Base-by-base conservation (phyloP, 768 basidiomycete species). In the Saitozyma podzolica region DNA sequence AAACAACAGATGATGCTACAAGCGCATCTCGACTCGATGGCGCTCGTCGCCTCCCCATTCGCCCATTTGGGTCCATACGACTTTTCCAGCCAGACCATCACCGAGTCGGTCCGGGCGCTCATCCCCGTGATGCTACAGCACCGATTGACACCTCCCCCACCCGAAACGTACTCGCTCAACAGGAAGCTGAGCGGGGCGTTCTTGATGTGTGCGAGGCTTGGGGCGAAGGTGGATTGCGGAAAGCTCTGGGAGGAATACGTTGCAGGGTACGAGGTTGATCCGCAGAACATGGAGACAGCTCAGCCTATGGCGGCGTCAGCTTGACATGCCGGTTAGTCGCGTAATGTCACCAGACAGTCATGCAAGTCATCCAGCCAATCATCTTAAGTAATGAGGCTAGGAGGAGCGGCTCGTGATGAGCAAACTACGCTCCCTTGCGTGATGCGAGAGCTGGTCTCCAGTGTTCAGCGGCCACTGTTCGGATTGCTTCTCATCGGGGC, bases 111-210 rank as follows among this genome's bases (percentile, higher is more conserved):
- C 56, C 84, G 92, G 29, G 84, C 82, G 4, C 84, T 85, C 40
- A 97, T 99, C 51, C 94, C 95, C 0, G 82, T 89, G 57, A 98
- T 99, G 92, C 83, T 99, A 61, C 83, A 84, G 69, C 84, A 96
- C 72, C 83, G 94, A 53, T 83, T 96, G 39, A 93, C 92, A 0
- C 95, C 95, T 0, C 95, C 95, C 2, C 95, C 95, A 0, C 82
- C 86, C 61, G 94, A 98, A 81, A 97, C 95, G 0, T 97, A 97
- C 78, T 92, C 90, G 78, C 81, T 97, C 58, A 98, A 99, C 77
- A 82, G 92, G 42, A 83, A 82, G 60, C 63, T 83, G 29, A 80
- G 78, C 49, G 82, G 82, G 6, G 79, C 80, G 6, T 83, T 82
- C 71, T 66, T 83, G 40, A 73, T 83, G 51, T 83, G 82, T 61